Base-by-base conservation (phyloP, 2,329 filamentous ascomycete genomes). In the Penicillium psychrosexuale region DNA sequence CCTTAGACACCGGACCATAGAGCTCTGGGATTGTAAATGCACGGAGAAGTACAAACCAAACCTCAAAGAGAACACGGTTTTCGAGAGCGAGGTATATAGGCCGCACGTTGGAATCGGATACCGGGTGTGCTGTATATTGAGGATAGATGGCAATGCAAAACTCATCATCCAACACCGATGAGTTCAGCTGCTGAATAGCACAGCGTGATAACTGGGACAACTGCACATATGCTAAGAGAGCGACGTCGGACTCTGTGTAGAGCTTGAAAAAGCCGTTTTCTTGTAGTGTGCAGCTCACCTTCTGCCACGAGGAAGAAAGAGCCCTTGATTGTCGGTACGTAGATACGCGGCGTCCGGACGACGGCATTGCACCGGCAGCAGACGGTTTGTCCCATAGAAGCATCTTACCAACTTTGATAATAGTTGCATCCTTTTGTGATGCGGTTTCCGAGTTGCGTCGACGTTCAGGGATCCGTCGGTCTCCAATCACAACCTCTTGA, bases 101-200 rank as follows among this genome's bases (percentile, higher is more conserved):
- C n/a, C 90, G 85, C 56, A 91, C 86, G 28, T 93, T 83, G 7
- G 88, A 88, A 53, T 93, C 79, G 17, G 88, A 83, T 3, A 84
- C 88, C 1, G 90, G 83, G 19, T 84, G 85, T 9, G 88, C 82
- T 0, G 90, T 86, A 73, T 99, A 97, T 59, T 93, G 92, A 15
- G 94, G 93, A 68, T 97, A 97, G 44, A 99, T 93, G 49, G 90
- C 92, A 60, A 99, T 89, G 76, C 92, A 97, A 68, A 90, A 94
- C 56, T 97, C 91, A 71, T 94, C 90, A 61, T 96, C 91, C 39
- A 99, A 75, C 8, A 99, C 93, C 5, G 92, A 96, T 49, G 86
- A 85, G 72, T 97, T 91, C 48, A 99, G 79, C 64, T 92, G 85
- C 71, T 99, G 94, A 49, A 99, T 87, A 8, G 93, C 91, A 70